Evolutionary conservation across 2,329 filamentous ascomycete genomes (phyloP), one percentile per base, ranked within the genome.

Genomic region (Immersiporthe knoxdaviesiana): DNA sequence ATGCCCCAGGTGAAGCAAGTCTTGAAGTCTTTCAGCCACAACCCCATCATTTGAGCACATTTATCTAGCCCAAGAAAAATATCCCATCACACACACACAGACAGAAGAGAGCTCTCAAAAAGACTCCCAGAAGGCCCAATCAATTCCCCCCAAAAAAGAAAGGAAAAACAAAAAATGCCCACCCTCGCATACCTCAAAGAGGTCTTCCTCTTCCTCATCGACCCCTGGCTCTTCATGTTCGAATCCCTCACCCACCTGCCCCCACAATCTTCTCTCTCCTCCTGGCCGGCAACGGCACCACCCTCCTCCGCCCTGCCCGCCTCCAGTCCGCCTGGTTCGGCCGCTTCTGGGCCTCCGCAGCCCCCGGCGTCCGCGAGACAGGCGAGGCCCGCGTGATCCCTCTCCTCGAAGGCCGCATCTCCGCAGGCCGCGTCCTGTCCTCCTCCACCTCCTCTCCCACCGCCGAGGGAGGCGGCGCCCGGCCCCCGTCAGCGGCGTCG

Each of bases 301-400:
- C 80, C 6, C 78, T 87, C 24, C 63, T 84, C 59, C 83, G 81
- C 24, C 80, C 1, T 75, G 35, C 78, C 2, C 75, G 75, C 30
- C 79, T 88, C 66, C 80, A 78, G 54, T 77, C 81, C 2, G 81
- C 78, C 71, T 90, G 88, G 85, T 92, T 91, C 78, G 83, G 83
- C 65, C 78, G 79, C 54, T 90, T 91, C 78, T 92, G 89, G 89
- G 77, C 78, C 44, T 80, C 75, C 66, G 81, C 83, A 59, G 88
- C 88, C 0, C 87, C 88, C 0, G 70, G 77, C 4, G 80, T 87
- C 3, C 84, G 84, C 68, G 71, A 77, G n/a, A 74, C 72, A 54
- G 82, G 79, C 24, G 80, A 79, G 47, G 74, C 74, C 0, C 77
- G 77, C 37, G 85, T 91, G 2, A 75, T 85, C 12, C 86, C 88